These are phyloP conservation scores for Solanum appendiculatum DNA, from an alignment of 257 asterid genomes.

Conservation along the genomic window DNA sequence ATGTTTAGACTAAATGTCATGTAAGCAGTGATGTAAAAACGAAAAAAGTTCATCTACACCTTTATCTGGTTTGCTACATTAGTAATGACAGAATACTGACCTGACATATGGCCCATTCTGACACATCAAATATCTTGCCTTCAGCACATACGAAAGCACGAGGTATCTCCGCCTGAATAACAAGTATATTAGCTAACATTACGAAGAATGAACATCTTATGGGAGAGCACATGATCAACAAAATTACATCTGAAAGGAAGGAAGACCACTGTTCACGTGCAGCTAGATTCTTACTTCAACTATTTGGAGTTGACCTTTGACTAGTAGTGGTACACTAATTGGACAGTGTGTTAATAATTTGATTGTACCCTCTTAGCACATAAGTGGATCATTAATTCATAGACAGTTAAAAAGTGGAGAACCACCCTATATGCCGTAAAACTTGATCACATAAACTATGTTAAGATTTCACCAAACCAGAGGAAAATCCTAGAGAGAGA, in stretches of 20 bases:
- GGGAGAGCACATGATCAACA: background rate
- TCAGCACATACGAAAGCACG: constrained; percentile 98
- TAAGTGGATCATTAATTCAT: background rate
- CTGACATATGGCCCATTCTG: constrained; percentile 99
- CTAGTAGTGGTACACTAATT: background rate
- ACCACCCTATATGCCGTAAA: background rate
- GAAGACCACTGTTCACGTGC: background rate
- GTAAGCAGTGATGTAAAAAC: background rate
- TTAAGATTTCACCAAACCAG: background rate
- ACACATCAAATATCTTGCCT: constrained; percentile 89
- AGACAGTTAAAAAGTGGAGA: background rate
- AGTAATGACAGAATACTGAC: constrained; percentile 22
- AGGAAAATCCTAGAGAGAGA: background rate
- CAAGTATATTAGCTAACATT: background rate
- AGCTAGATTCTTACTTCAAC: background rate
- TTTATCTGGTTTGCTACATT: background rate
- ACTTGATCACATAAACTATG: background rate
- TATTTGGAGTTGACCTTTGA: background rate
- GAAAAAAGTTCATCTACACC: background rate
- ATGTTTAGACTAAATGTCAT: background rate
- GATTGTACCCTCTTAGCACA: background rate
- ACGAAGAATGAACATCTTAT: background rate
- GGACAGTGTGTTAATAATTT: background rate
- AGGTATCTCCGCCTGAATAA: constrained; percentile 75
- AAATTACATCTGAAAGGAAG: background rate